These are phyloP conservation scores for Lupinus albus DNA, from an alignment of 306 rosid genomes.

Conservation along the genomic window DNA sequence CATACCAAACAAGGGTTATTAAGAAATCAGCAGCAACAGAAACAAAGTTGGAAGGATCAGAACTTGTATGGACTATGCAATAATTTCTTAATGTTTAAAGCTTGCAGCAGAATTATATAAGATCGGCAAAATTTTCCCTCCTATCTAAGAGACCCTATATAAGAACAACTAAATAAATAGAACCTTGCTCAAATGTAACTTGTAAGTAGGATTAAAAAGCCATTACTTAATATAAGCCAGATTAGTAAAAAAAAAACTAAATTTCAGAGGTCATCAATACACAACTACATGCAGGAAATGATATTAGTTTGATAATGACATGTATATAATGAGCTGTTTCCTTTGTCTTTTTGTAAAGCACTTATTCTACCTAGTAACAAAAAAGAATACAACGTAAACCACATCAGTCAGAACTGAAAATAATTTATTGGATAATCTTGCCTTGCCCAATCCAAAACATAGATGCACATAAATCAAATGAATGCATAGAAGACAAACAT, in stretches of 20 bases:
- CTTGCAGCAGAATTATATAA: constrained; percentile 18
- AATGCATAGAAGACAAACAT: not conserved
- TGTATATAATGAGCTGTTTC: not conserved
- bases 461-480: not conserved
- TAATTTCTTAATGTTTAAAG: not conserved
- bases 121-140: constrained; percentile 10
- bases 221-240: not conserved
- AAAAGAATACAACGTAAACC: constrained; percentile 4
- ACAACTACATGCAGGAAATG: not conserved
- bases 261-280: not conserved
- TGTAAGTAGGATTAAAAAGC: not conserved
- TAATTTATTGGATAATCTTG: constrained; percentile 11
- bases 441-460: not conserved
- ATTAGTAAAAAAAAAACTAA: constrained; percentile 3
- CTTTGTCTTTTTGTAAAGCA: constrained; percentile 17
- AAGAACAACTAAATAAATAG: constrained; percentile 20
- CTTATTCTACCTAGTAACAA: constrained; percentile 22
- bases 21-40: constrained; percentile 37
- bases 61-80: not conserved
- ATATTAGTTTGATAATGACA: constrained; percentile 10
- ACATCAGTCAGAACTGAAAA: constrained; percentile 15
- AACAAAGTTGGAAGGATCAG: constrained; percentile 18
- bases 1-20: constrained; percentile 33
- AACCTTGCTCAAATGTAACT: not conserved
- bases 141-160: constrained; percentile 11